These are phyloP conservation scores for Backusella macrospora DNA, from an alignment of 192 early-diverging fungal genomes.

Conservation along the genomic window DNA sequence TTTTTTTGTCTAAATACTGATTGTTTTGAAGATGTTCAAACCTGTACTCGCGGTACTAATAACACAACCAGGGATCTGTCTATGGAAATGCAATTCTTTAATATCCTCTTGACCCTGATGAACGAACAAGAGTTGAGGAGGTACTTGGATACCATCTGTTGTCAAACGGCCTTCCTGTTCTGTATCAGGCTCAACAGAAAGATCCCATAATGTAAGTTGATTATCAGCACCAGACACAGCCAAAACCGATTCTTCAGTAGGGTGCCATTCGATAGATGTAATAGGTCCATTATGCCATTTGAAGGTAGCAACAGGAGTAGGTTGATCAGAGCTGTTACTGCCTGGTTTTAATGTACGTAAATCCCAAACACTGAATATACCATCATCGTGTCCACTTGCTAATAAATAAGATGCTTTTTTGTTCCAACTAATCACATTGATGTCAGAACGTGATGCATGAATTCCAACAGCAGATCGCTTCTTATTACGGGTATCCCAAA, in stretches of 20 bases:
- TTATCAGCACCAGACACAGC: conserved; percentile 93
- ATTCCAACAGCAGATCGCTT: conserved; percentile 76
- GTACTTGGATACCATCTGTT: conserved; percentile 77
- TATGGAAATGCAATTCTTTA: conserved; percentile 98
- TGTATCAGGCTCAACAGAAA: conserved; percentile 93
- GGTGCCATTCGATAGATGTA: conserved; percentile 98
- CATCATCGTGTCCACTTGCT: conserved; percentile 92
- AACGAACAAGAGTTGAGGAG: conserved; percentile 93
- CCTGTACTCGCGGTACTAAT: conserved; percentile 84
- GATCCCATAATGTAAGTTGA: conserved; percentile 96
- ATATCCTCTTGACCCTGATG: conserved; percentile 92
- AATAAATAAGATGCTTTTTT: conserved; percentile 82
- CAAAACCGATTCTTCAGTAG: conserved; percentile 87
- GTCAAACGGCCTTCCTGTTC: conserved; percentile 72
- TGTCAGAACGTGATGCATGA: conserved; percentile 83
- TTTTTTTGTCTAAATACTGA: conserved; percentile 55
- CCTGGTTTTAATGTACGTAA: conserved; percentile 62
- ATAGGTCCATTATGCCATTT: conserved; percentile 92
- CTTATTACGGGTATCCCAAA: conserved; percentile 92
- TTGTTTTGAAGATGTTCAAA: conserved; percentile 99
- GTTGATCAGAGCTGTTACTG: conserved; percentile 23
- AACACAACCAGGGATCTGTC: conserved; percentile 89
- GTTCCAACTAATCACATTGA: conserved; percentile 99
- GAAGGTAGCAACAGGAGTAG: conserved; percentile 87
- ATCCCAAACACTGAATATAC: conserved; percentile 96